These are phyloP conservation scores for Ormosia emarginata DNA, from an alignment of 306 rosid genomes.

Conservation along the genomic window DNA sequence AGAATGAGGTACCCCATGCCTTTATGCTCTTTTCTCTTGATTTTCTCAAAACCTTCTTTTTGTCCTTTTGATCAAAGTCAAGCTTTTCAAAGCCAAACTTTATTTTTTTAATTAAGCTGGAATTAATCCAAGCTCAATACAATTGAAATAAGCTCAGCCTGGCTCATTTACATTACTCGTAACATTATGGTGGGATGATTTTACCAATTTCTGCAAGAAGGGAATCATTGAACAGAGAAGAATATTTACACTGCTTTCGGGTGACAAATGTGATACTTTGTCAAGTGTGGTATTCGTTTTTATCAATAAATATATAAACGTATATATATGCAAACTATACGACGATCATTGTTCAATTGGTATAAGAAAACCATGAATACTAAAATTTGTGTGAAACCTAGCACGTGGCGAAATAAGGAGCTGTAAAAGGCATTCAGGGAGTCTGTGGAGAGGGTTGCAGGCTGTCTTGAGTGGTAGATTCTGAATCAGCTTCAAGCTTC, in stretches of 20 bases:
- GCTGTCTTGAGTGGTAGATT: slow-evolving; percentile 33
- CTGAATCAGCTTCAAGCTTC: slow-evolving; percentile 43
- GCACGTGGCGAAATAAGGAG: not conserved
- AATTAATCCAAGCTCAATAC: not conserved
- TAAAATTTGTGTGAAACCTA: not conserved
- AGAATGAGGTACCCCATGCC: not conserved
- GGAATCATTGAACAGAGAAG: not conserved
- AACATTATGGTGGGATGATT: not conserved
- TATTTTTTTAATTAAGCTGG: not conserved
- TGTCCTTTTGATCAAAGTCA: not conserved
- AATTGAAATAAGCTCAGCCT: not conserved
- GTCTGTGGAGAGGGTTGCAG: slow-evolving; percentile 45
- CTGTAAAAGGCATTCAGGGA: slow-evolving; percentile 14
- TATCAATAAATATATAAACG: not conserved
- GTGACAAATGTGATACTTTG: not conserved
- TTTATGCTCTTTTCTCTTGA: not conserved
- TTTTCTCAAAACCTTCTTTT: not conserved
- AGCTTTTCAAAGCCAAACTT: not conserved
- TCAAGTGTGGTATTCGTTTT: not conserved
- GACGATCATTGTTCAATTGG: not conserved
- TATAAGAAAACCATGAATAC: not conserved
- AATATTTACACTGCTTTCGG: slow-evolving; percentile 2
- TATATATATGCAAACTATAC: not conserved
- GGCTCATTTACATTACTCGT: not conserved
- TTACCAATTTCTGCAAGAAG: not conserved